Evolutionary conservation across 2,329 filamentous ascomycete genomes (phyloP), one percentile per base, ranked within the genome.

Genomic region (Boeremia lycopersici): DNA sequence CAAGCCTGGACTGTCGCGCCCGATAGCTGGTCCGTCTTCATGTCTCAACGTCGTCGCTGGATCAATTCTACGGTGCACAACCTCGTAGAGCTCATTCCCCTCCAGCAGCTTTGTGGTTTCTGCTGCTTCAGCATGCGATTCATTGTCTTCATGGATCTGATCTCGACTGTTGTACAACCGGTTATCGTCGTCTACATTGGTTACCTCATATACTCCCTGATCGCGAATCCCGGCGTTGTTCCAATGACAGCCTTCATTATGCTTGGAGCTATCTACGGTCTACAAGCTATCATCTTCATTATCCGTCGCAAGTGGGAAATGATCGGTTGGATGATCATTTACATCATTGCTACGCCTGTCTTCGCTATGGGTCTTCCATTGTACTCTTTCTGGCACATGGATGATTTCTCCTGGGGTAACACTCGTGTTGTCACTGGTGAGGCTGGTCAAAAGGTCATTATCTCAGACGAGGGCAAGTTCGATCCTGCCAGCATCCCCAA

Each of bases 121-220:
- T 99, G 95, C 83, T 99, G 95, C 79, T 99, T 99, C 82, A 96
- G 90, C 77, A 99, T 99, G 95, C 89, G 95, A 69, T 99, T 99
- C 77, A 85, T 99, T 55, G 93, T 99, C 64, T 96, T 99, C 71
- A 76, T 99, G 64, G 95, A 99, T 77, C 81, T 99, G 66, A 81
- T 99, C 60, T 95, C 90, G 51, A 99, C 95, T 1, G 79, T 98
- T 51, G 88, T 98, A 43, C 92, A 96, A 73, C 95, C 95, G 2
- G 91, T 97, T 55, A 95, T 90, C 1, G 83, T 97, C 17, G 90
- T 86, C 9, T 99, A 98, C 72, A 89, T 99, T 63, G 83, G 84
- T 52, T 99, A 98, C 74, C 84, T 99, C 56, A 89, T 99, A 72
- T 89, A 92, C 43, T 83, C 88, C 34, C 78, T 96, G 52, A 76